phyloP scores from a whole-genome alignment of 2,329 filamentous ascomycete genomes.

The Lasiodiplodia sp. region DNA sequence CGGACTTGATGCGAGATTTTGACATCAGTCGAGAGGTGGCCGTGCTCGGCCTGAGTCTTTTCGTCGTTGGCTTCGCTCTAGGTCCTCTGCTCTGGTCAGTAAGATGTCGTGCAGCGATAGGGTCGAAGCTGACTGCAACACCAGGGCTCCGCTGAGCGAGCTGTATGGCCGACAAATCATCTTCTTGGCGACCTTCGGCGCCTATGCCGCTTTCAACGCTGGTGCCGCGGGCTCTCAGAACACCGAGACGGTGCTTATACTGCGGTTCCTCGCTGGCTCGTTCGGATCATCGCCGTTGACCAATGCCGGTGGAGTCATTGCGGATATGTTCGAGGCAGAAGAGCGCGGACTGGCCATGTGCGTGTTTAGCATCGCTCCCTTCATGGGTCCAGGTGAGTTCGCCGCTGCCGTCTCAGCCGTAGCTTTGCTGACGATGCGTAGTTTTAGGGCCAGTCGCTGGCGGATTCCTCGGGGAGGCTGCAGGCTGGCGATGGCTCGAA shows the following conservation, averaged over 20 bases:
- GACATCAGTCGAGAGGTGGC: slow-evolving; percentile 49
- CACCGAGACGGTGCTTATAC: slow-evolving; percentile 67
- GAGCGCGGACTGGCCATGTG: slow-evolving; percentile 66
- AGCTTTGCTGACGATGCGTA: slow-evolving; percentile 7
- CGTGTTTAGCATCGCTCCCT: slow-evolving; percentile 52
- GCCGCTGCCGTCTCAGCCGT: background rate
- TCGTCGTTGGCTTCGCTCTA: slow-evolving; percentile 52
- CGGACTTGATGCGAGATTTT: slow-evolving; percentile 39
- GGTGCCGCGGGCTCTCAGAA: slow-evolving; percentile 65
- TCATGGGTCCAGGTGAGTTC: slow-evolving; percentile 46
- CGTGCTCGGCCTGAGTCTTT: slow-evolving; percentile 51
- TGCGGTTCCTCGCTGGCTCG: slow-evolving; percentile 71
- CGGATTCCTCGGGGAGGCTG: slow-evolving; percentile 69
- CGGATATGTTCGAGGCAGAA: slow-evolving; percentile 67
- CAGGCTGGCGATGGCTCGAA: slow-evolving; percentile 74
- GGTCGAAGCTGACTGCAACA: slow-evolving; percentile 19
- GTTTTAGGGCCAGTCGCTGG: slow-evolving; percentile 70
- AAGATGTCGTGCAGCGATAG: too few relatives aligned
- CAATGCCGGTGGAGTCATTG: slow-evolving; percentile 71
- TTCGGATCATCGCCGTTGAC: slow-evolving; percentile 70
- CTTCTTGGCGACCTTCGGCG: slow-evolving; percentile 66
- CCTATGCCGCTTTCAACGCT: slow-evolving; percentile 68
- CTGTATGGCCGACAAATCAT: slow-evolving; percentile 58
- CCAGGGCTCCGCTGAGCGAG: slow-evolving; percentile 64
- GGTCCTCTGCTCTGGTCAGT: slow-evolving; percentile 48